Evolutionary conservation across 2,329 filamentous ascomycete species (phyloP), one percentile per base, ranked within the genome.

Genomic region (Curvularia hawaiiensis): DNA sequence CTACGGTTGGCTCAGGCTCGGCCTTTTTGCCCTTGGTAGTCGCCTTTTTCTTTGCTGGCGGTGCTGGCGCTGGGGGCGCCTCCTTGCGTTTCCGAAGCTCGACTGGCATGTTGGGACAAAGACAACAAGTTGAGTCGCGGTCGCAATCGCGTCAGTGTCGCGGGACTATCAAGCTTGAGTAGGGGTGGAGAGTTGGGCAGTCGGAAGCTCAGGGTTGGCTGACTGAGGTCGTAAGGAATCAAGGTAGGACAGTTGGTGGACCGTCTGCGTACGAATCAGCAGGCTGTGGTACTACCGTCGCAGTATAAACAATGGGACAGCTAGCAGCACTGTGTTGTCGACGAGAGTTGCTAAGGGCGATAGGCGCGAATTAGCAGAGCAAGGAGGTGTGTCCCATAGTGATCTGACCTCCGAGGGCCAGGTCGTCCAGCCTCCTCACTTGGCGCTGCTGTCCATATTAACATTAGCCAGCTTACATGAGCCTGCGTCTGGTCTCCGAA

Each of bases 41-140:
- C 54, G 79, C 75, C 67, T 79, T 80, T 62, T 81, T 81, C 67
- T 82, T 82, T 14, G 80, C 73, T 47, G 79, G 77, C 30, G 77
- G 77, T 50, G 79, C 76, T 44, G 80, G 77, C 55, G 80, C 79
- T 28, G 81, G 79, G 41, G 82, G 78, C 35, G 82, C 80, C 47
- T 84, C 81, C 73, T 86, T 85, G 73, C 85, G 84, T 77, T 88
- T 88, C 72, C 85, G 82, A 49, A 88, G 80, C 75, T 87, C 85
- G 61, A 86, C 84, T 22, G 61, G 61, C 79, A 82, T 82, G 24
- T 60, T 62, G 53, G 59, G 47, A 54, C 10, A 50, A 45, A 40
- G 56, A 69, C 64, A 69, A 66, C 60, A 66, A 69, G 65, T 70
- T 59, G 35, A 58, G 45, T 38, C n/a, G 35, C n/a, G 35, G 41